Evolutionary conservation across 192 early-diverging fungal species (phyloP), one percentile per base, ranked within the genome.

Genomic region (Borealophlyctis nickersoniae): DNA sequence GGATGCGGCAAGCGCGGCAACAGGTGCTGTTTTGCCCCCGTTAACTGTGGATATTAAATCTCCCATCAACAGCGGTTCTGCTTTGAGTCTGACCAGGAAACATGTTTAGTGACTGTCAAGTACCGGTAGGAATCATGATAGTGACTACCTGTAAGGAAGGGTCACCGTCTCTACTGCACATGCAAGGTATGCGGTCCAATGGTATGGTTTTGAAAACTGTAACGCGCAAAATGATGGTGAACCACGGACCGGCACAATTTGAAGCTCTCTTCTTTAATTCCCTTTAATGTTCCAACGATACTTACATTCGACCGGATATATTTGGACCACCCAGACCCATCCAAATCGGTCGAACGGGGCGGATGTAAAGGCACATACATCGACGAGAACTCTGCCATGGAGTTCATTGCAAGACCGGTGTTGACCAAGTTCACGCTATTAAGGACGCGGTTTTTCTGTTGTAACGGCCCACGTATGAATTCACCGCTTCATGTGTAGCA

Each of bases 361-460:
- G 68, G 55, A 35, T 66, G 65, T 13, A 65, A 16, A 34, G 72
- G 76, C 9, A 80, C 68, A 67, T 75, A 78, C 48, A 75, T 33
- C 30, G 62, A 55, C 49, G 63, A 62, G 24, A 65, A 59, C 58
- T 66, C 50, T 13, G 57, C 28, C 16, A 62, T 39, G 5, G 58
- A 29, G 7, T 71, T 30, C 24, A 75, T 50, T 29, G 66, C 52
- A 31, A 77, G 49, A 22, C 70, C 62, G 24, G 63, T 51, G 48
- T 75, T 78, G 30, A 76, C 24, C 2, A 39, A 32, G n/a, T 16
- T 32, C 26, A 75, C 52, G 22, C 19, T 7, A 45, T 45, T 45
- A 19, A 45, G 9, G 7, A 36, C 22, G 26, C 36, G 30, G 45
- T 49, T 28, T 59, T 73, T 66, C 74, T 76, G 52, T 23, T 7